Percentiles rank a stretch among this genome's conserved stretches.
phyloP scores from a whole-genome alignment of 2,329 filamentous ascomycete species.

The Beauveria caledonica region DNA sequence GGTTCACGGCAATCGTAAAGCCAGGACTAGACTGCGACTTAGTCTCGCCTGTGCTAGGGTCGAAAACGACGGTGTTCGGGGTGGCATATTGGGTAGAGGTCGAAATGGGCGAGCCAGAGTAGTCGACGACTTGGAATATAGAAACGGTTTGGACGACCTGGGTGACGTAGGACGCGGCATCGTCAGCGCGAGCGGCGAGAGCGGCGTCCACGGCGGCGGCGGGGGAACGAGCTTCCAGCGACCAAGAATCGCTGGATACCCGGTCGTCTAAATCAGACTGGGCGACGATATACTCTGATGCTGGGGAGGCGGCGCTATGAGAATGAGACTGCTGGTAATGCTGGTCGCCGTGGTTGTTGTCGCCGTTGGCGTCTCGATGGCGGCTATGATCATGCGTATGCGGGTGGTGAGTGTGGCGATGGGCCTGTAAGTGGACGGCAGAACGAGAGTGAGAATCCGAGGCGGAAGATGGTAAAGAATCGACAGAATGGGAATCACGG shows the following conservation, averaged over 20 bases:
- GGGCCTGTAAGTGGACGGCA: constrained; percentile 16
- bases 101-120: constrained; percentile 35
- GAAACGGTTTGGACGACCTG: constrained; percentile 47
- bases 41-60: constrained; percentile 29
- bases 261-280: constrained; percentile 14
- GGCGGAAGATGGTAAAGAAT: constrained; percentile 13
- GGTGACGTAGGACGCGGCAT: constrained; percentile 26
- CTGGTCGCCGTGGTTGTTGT: constrained; percentile 14
- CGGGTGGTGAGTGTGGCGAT: constrained; percentile 14
- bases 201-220: constrained; percentile 14
- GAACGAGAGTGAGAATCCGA: constrained; percentile 21
- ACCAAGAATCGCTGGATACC: constrained; percentile 10
- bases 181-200: constrained; percentile 3
- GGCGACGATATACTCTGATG: constrained; percentile 19
- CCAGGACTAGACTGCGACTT: constrained; percentile 24
- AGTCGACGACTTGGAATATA: constrained; percentile 44
- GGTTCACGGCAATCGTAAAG: constrained; percentile 9
- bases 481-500: constrained; percentile 16
- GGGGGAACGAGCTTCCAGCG: constrained; percentile 15
- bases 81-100: constrained; percentile 34
- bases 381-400: constrained; percentile 16
- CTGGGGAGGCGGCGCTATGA: not conserved
- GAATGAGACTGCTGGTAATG: not conserved
- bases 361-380: constrained; percentile 19
- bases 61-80: constrained; percentile 30